Conservation (phyloP, 2,329 filamentous ascomycete genomes). For the Scytalidium sp. region DNA sequence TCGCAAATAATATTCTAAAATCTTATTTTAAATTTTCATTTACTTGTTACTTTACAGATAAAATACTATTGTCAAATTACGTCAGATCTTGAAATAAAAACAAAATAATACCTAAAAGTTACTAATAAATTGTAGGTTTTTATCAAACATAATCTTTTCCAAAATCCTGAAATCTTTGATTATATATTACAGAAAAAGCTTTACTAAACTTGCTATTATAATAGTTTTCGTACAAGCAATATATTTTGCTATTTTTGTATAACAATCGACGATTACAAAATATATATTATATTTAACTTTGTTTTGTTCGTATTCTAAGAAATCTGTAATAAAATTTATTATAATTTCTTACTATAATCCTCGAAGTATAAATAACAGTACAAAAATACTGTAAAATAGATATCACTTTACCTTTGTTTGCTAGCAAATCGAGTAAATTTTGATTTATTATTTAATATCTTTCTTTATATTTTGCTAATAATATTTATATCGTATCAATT, state of each 20-base stretch:
- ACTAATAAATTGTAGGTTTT: background rate
- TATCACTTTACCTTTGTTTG: background rate
- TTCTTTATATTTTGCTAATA: background rate
- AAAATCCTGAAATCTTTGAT: background rate
- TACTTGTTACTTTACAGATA: slow-evolving; percentile 2
- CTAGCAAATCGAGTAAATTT: background rate
- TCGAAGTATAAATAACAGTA: background rate
- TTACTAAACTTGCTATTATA: background rate
- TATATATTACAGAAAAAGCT: background rate
- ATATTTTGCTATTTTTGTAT: background rate
- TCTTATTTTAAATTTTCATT: slow-evolving; percentile 2
- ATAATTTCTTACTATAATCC: background rate
- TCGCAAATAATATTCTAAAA: slow-evolving; percentile 1
- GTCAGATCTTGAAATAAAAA: background rate
- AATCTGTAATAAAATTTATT: background rate
- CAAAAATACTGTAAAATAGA: background rate
- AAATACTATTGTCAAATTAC: background rate
- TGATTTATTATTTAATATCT: background rate
- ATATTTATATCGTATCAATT: background rate
- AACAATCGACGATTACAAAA: background rate
- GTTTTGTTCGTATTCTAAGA: background rate
- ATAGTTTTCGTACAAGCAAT: background rate
- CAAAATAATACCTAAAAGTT: background rate
- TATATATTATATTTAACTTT: background rate
- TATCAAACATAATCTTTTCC: background rate